Conservation (phyloP, 2,329 filamentous ascomycete species). For the Pestalotiopsis sp. region DNA sequence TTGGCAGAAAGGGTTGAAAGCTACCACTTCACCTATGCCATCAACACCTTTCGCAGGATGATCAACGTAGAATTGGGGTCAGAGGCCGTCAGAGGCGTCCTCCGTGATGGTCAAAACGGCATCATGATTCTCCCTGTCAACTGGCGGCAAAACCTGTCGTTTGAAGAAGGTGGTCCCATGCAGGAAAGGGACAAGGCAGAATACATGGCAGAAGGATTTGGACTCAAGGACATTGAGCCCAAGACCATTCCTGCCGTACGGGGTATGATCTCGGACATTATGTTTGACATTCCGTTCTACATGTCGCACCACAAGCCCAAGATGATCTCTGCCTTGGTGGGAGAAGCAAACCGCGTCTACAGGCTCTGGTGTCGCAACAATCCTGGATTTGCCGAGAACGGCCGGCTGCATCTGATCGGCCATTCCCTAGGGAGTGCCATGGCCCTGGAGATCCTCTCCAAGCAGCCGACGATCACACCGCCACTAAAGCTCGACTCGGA, state of each 20-base stretch:
- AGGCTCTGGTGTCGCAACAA: conserved; percentile 94
- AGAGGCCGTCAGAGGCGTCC: conserved; percentile 71
- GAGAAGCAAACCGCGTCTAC: conserved; percentile 95
- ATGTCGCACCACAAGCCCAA: conserved; percentile 94
- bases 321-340: conserved; percentile 88
- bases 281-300: conserved; percentile 98
- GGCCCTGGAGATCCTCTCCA: conserved; percentile 87
- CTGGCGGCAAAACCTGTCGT: conserved; percentile 86
- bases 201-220: conserved; percentile 61
- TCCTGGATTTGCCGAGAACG: conserved; percentile 76
- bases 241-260: conserved; percentile 89
- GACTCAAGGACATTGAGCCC: conserved; percentile 87
- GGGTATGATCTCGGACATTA: conserved; percentile 92
- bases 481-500: conserved; percentile 43
- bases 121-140: conserved; percentile 95
- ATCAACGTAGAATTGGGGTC: conserved; percentile 83
- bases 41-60: conserved; percentile 85
- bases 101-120: conserved; percentile 79
- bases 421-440: conserved; percentile 95
- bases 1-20: conserved; percentile 92
- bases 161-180: conserved; percentile 76
- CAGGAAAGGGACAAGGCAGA: conserved; percentile 53
- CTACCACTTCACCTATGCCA: conserved; percentile 95
- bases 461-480: conserved; percentile 77
- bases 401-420: conserved; percentile 87